These are phyloP conservation scores for Colletotrichum liriopes DNA, from an alignment of 2,329 filamentous ascomycete genomes.

Conservation along the genomic window DNA sequence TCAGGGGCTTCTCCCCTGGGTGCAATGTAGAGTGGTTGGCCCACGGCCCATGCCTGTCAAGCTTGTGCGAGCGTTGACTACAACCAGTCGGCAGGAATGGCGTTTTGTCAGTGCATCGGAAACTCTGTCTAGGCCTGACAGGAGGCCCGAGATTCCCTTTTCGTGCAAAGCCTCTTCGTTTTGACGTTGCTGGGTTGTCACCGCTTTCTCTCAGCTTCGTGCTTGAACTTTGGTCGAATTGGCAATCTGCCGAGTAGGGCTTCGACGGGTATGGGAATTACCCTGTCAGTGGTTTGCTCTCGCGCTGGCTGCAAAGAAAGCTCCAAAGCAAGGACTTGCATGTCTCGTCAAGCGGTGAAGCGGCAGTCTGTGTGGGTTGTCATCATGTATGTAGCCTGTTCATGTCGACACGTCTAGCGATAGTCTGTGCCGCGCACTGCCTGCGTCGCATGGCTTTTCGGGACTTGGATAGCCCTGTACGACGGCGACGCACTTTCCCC, in stretches of 20 bases:
- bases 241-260: constrained; percentile 35
- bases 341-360: constrained; percentile 38
- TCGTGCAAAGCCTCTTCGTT: not conserved
- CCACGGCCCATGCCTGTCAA: constrained; percentile 32
- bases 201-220: constrained; percentile 31
- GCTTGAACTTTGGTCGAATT: constrained; percentile 37
- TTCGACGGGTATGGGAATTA: constrained; percentile 19
- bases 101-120: constrained; percentile 38
- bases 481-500: constrained; percentile 28
- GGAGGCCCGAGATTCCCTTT: constrained; percentile 29
- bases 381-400: constrained; percentile 10
- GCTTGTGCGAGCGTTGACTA: constrained; percentile 32
- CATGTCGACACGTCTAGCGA: constrained; percentile 22
- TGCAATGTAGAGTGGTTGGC: constrained; percentile 10
- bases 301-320: constrained; percentile 12
- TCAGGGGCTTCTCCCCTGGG: constrained; percentile 34
- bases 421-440: constrained; percentile 36
- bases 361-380: constrained; percentile 24
- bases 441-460: constrained; percentile 33
- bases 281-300: constrained; percentile 26
- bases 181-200: constrained; percentile 19
- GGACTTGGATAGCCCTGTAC: constrained; percentile 39
- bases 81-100: constrained; percentile 21
- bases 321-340: constrained; percentile 36
- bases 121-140: constrained; percentile 39